These are phyloP conservation scores for Acer negundo DNA, from an alignment of 345 rosid species.

Conservation along the genomic window DNA sequence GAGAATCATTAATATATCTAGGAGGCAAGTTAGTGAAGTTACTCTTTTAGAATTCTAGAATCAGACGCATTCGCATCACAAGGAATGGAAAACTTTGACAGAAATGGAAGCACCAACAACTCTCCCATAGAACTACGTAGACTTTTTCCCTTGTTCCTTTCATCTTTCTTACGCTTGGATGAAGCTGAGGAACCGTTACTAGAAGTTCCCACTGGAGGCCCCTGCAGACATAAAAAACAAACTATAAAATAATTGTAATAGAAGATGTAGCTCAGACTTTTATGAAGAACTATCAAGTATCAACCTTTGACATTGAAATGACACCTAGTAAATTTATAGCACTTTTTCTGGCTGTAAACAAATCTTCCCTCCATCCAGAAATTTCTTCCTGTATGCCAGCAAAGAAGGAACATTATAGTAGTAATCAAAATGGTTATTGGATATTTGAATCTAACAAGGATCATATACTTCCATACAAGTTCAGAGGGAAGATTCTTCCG, in stretches of 20 bases:
- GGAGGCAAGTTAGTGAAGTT: slow-evolving; percentile 37
- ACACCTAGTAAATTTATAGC: slow-evolving; percentile 84
- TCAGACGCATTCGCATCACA: slow-evolving; percentile 47
- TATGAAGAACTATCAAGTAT: slow-evolving; percentile 18
- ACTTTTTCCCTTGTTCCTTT: slow-evolving; percentile 53
- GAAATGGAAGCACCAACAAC: slow-evolving; percentile 82
- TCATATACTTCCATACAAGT: slow-evolving; percentile 50
- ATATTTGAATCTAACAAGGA: slow-evolving; percentile 7
- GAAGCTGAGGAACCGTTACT: slow-evolving; percentile 46
- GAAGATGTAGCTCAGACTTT: slow-evolving; percentile 18
- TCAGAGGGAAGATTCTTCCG: slow-evolving; percentile 86
- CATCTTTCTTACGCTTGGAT: slow-evolving; percentile 80
- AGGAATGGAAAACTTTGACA: slow-evolving; percentile 72
- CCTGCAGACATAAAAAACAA: slow-evolving; percentile 45
- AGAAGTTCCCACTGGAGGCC: slow-evolving; percentile 60
- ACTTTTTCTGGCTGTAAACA: slow-evolving; percentile 86
- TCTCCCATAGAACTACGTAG: slow-evolving; percentile 68
- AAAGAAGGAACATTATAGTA: slow-evolving; percentile 3
- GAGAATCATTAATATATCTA: background rate
- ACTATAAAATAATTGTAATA: slow-evolving; percentile 11
- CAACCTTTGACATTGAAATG: slow-evolving; percentile 77
- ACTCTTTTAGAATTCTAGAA: slow-evolving; percentile 52
- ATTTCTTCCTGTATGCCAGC: slow-evolving; percentile 60
- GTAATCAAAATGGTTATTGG: slow-evolving; percentile 12
- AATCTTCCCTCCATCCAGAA: slow-evolving; percentile 93